phyloP scores from a whole-genome alignment of 1,139 yeast species.

The Geotrichum carabidarum region DNA sequence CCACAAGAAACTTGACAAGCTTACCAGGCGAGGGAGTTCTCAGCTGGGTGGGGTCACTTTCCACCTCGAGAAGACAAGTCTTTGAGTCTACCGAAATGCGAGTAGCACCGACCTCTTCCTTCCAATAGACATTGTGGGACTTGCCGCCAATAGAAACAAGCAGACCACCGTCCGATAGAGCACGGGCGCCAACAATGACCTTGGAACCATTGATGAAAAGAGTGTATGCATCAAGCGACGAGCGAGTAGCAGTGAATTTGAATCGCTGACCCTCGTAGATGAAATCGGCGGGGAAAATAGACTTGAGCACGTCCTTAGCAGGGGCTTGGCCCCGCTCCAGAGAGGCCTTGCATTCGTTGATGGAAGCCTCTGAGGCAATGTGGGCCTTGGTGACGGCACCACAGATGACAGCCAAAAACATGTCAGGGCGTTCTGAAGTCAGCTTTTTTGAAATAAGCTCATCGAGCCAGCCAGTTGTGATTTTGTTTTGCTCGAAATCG shows the following conservation, averaged over 20 bases:
- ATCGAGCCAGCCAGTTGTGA: conserved; percentile 98
- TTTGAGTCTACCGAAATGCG: conserved; percentile 91
- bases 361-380: conserved; percentile 67
- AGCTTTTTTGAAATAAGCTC: conserved; percentile 87
- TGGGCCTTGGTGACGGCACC: conserved; percentile 97
- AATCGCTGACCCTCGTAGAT: conserved; percentile 90
- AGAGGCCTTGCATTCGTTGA: conserved; percentile 60
- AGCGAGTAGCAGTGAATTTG: conserved; percentile 91
- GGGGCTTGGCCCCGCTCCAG: conserved; percentile 96
- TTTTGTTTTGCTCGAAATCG: conserved; percentile 91
- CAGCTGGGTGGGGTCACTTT: conserved; percentile 96
- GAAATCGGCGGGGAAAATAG: conserved; percentile 88
- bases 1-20: conserved; percentile 85
- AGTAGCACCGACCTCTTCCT: conserved; percentile 95
- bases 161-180: conserved; percentile 90
- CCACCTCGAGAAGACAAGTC: conserved; percentile 88
- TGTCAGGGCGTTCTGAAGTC: conserved; percentile 96
- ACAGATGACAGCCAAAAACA: conserved; percentile 82
- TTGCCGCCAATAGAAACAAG: conserved; percentile 84
- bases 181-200: conserved; percentile 78
- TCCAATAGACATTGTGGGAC: conserved; percentile 94
- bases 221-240: conserved; percentile 81
- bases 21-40: conserved; percentile 99
- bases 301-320: conserved; percentile 68
- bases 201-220: conserved; percentile 90